phyloP scores from a whole-genome alignment of 768 basidiomycete species.

The Pisolithus tinctorius region DNA sequence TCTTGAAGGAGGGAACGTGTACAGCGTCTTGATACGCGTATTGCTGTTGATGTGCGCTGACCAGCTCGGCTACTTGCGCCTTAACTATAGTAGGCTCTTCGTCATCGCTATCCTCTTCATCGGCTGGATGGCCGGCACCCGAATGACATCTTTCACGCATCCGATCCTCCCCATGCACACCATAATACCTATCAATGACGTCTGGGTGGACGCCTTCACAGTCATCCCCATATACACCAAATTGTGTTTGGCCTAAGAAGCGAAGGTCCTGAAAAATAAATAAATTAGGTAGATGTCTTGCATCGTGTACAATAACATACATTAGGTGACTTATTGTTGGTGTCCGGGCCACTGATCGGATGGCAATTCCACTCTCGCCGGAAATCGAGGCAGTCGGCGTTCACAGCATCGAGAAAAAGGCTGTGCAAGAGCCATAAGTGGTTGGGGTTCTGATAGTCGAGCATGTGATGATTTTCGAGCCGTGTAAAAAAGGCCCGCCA shows the following conservation, averaged over 20 bases:
- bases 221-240: slow-evolving; percentile 8
- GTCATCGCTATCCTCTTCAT: slow-evolving; percentile 1
- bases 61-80: not conserved
- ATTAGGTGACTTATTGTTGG: slow-evolving; percentile 5
- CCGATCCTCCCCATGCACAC: not conserved
- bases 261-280: slow-evolving; percentile 9
- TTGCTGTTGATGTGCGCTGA: not conserved
- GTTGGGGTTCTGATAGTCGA: slow-evolving; percentile 12
- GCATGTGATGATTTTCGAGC: slow-evolving; percentile 17
- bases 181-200: slow-evolving; percentile 11
- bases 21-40: slow-evolving; percentile 1
- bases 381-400: not conserved
- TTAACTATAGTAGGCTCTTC: not conserved
- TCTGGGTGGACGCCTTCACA: slow-evolving; percentile 11
- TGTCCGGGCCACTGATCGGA: slow-evolving; percentile 1
- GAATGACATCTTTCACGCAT: not conserved
- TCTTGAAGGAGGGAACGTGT: not conserved
- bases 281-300: not conserved
- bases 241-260: slow-evolving; percentile 8
- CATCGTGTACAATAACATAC: not conserved
- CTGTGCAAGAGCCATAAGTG: slow-evolving; percentile 9
- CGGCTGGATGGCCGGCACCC: not conserved
- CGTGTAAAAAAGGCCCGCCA: slow-evolving; percentile 23
- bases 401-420: slow-evolving; percentile 1
- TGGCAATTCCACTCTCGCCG: not conserved